Evolutionary conservation across 495 filamentous ascomycete species (phyloP).

Genomic region (Pyrenopolyporus hunteri): DNA sequence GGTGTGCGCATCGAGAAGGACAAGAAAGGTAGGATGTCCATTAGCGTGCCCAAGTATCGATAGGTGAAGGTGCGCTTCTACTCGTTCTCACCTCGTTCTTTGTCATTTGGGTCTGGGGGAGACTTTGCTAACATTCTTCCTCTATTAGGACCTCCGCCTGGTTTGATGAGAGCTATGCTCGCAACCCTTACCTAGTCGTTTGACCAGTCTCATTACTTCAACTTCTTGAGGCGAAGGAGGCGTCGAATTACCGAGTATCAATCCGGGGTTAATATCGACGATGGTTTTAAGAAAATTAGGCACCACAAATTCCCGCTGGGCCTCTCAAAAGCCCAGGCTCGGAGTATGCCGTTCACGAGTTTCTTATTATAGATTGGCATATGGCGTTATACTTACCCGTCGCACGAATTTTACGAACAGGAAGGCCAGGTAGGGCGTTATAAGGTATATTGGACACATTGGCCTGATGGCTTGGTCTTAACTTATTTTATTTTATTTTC

Average conservation of each 20-base stretch:
- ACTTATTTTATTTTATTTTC: too few relatives aligned
- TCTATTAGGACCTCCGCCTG: conserved; percentile 58
- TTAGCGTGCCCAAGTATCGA: conserved; percentile 64
- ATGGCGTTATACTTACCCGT: not conserved
- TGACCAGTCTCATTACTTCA: too few relatives aligned
- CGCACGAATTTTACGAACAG: not conserved
- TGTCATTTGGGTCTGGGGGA: not conserved
- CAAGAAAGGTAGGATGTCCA: conserved; percentile 83
- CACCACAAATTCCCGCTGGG: too few relatives aligned
- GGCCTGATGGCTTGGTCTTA: not conserved
- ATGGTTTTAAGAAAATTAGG: too few relatives aligned
- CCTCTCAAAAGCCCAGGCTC: too few relatives aligned
- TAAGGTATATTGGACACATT: conserved; percentile 1
- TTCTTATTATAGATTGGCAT: too few relatives aligned
- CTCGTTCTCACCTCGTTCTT: conserved; percentile 14
- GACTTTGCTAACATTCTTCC: conserved; percentile 29
- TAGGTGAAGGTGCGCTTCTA: conserved; percentile 51
- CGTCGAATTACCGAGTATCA: not conserved
- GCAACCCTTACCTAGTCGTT: conserved; percentile 74
- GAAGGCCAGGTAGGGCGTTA: not conserved
- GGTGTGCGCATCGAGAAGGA: conserved; percentile 78
- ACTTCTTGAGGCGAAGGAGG: not conserved
- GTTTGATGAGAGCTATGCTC: conserved; percentile 74
- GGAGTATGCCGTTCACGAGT: too few relatives aligned
- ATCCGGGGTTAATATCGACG: too few relatives aligned